A percentile compares a stretch with the other conserved stretches of the same genome.
phyloP scores from a whole-genome alignment of 2,329 filamentous ascomycete genomes.

The Torrubiella hemipterigena region DNA sequence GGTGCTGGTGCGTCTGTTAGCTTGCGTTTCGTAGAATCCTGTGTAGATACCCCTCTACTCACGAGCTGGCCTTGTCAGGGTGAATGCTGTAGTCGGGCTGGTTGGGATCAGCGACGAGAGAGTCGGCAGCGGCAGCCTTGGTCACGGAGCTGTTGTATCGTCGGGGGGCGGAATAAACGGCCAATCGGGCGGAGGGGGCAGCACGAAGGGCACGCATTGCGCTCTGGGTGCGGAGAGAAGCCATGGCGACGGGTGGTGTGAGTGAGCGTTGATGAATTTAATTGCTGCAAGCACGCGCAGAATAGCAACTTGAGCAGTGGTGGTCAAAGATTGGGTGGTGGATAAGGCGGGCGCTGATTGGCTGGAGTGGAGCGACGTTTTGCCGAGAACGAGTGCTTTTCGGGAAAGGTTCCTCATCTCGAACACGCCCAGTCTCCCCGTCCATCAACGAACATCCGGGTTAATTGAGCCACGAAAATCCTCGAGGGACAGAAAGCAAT shows the following conservation, averaged over 20 bases:
- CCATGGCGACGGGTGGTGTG: constrained; percentile 37
- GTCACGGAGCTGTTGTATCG: constrained; percentile 43
- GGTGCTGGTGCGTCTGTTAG: constrained; percentile 39
- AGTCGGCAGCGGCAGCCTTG: constrained; percentile 24
- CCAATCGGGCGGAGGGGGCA: constrained; percentile 23
- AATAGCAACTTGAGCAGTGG: constrained; percentile 3
- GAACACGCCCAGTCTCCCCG: constrained; percentile 12
- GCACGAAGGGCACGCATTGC: constrained; percentile 39
- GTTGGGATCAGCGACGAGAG: constrained; percentile 36
- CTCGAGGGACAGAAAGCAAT: constrained; percentile 18
- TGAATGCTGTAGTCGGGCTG: constrained; percentile 71
- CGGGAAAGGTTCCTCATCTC: constrained; percentile 18
- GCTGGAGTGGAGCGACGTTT: constrained; percentile 27
- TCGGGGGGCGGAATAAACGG: constrained; percentile 31
- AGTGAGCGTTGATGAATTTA: constrained; percentile 4
- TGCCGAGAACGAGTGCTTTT: constrained; percentile 40
- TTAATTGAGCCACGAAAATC: constrained; percentile 21
- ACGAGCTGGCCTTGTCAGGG: constrained; percentile 87
- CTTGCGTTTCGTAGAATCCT: not conserved
- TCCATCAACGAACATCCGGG: constrained; percentile 10
- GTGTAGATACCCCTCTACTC: constrained; percentile 18
- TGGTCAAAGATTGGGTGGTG: not conserved
- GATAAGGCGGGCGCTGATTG: constrained; percentile 24
- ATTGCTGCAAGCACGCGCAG: constrained; percentile 5
- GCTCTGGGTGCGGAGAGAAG: constrained; percentile 48